These are phyloP conservation scores for Actinomortierella ambigua DNA, from an alignment of 371 early-diverging fungal species.

Conservation along the genomic window DNA sequence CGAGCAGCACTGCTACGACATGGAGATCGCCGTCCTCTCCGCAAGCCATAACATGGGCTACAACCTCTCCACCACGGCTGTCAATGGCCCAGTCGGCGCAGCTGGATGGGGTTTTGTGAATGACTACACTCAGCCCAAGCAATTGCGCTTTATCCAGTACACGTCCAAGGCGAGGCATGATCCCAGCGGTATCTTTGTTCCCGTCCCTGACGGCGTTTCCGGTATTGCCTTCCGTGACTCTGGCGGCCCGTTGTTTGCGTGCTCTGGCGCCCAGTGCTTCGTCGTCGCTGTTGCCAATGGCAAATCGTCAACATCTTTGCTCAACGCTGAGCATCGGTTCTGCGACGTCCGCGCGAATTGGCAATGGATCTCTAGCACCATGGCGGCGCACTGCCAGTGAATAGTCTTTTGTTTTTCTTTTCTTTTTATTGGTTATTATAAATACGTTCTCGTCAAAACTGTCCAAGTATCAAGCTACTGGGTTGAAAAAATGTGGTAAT, in stretches of 20 bases:
- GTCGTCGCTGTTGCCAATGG: slow-evolving; percentile 11
- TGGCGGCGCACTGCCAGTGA: slow-evolving; percentile 7
- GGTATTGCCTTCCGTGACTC: slow-evolving; percentile 15
- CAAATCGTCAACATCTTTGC: no score
- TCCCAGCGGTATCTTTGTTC: slow-evolving; percentile 2
- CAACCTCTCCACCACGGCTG: slow-evolving; percentile 3
- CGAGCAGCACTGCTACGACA: slow-evolving; percentile 10
- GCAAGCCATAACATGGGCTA: slow-evolving; percentile 8
- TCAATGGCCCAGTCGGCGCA: not conserved
- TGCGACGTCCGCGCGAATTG: slow-evolving; percentile 13
- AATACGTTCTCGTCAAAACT: no score
- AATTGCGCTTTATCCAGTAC: slow-evolving; percentile 6
- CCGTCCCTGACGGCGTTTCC: slow-evolving; percentile 11
- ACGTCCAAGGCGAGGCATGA: not conserved
- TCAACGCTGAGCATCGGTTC: slow-evolving; percentile 6
- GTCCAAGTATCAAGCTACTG: no score
- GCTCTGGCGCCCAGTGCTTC: slow-evolving; percentile 3
- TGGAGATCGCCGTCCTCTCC: slow-evolving; percentile 10
- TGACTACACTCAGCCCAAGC: slow-evolving; percentile 7
- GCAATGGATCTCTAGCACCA: slow-evolving; percentile 6
- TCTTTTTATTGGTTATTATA: no score
- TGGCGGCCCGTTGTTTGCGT: slow-evolving; percentile 13
- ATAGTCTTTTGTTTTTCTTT: no score
- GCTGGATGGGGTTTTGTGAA: slow-evolving; percentile 12
- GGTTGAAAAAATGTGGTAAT: no score